Percentiles rank a stretch among this genome's conserved stretches.
Evolutionary conservation across 2,329 filamentous ascomycete species (phyloP).

Genomic region (Penicillium sp.): DNA sequence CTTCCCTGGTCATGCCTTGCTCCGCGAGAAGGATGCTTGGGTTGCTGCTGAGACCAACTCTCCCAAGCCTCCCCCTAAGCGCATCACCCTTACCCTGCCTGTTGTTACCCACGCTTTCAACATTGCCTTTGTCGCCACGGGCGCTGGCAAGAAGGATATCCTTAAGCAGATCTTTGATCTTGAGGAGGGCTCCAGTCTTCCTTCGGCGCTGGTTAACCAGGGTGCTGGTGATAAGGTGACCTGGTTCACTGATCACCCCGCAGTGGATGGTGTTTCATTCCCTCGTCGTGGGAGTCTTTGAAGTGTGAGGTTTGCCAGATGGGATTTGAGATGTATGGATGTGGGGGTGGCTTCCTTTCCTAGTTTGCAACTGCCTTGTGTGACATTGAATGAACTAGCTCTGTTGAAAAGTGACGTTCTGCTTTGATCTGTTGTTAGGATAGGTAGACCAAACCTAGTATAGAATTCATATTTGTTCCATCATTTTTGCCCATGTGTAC

Average conservation of each 20-base stretch:
- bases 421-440: background rate
- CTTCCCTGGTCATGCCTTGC: constrained; percentile 84
- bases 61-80: constrained; percentile 85
- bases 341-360: background rate
- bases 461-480: background rate
- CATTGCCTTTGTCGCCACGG: constrained; percentile 89
- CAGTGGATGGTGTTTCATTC: constrained; percentile 81
- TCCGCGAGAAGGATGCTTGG: constrained; percentile 87
- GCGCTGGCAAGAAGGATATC: constrained; percentile 83
- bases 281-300: constrained; percentile 70
- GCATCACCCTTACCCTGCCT: constrained; percentile 89
- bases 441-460: background rate
- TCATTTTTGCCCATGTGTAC: background rate
- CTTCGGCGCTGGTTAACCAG: constrained; percentile 85
- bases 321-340: background rate
- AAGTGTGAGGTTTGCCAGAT: constrained; percentile 7
- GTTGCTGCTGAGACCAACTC: constrained; percentile 89
- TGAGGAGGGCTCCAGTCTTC: constrained; percentile 69
- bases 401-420: background rate
- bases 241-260: constrained; percentile 90
- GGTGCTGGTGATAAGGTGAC: constrained; percentile 79
- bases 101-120: constrained; percentile 84
- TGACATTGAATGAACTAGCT: background rate
- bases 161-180: constrained; percentile 88
- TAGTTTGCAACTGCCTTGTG: background rate